Base-by-base conservation (phyloP, 2,329 filamentous ascomycete genomes). In the Pyricularia pennisetigena region DNA sequence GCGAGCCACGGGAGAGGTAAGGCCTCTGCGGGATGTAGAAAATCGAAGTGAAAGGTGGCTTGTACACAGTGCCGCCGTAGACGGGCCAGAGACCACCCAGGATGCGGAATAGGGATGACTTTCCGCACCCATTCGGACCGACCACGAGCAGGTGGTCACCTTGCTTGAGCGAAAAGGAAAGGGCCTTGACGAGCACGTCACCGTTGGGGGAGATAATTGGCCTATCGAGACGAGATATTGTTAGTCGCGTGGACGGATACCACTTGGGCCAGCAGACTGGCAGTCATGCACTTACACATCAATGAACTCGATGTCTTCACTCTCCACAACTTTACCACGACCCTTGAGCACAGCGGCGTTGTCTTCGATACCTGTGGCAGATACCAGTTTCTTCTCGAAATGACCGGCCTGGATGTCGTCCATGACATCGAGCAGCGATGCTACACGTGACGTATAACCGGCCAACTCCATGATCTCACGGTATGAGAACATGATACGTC, bases 11-110 rank as follows among this genome's bases (percentile, higher is more conserved):
- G 16, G 92, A 95, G 1, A 99, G 85, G 76, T 99, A 99, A 0
- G 95, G 95, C 1, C 95, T 88, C 76, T 99, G 95, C 0, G 95
- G 95, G 71, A 99, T 96, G 80, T 99, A 99, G 80, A 98, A 99
- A 76, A 99, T 98, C 76, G 95, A 91, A 72, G 92, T 88, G 74
- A 94, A 95, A 1, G 91, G 89, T 1, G 95, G 95, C 78, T 98
- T 98, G 74, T 92, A 86, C 24, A 99, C 95, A 0, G 87, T 93
- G 67, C 95, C 95, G 71, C 95, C 94, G 78, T 99, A 99, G 14
- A 98, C 95, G 20, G 95, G 95, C 95, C 95, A 99, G 2, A 99
- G 83, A 0, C 95, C 95, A 70, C 95, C 95, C 0, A 99, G 86
- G 72, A 99, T 99, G 54, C 95, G 89, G 86, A 99, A 99, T 3